phyloP scores from a whole-genome alignment of 305 asterid genomes.

The Rubia peregrina region DNA sequence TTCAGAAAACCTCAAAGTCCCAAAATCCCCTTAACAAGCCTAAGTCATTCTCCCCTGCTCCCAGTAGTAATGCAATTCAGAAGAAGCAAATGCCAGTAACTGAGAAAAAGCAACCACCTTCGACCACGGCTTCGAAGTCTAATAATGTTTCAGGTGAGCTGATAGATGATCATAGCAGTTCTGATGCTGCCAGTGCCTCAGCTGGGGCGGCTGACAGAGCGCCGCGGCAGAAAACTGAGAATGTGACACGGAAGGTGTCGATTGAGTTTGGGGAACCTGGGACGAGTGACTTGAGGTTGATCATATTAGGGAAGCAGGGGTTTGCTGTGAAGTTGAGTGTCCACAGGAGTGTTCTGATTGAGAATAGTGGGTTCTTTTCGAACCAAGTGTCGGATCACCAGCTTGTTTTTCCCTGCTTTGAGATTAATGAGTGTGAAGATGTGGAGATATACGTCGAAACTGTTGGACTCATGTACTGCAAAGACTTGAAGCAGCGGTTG shows the following conservation, averaged over 20 bases:
- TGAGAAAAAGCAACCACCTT: conserved; percentile 35
- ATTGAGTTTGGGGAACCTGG: conserved; percentile 95
- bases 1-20: conserved; percentile 57
- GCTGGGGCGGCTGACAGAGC: conserved; percentile 33
- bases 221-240: conserved; percentile 46
- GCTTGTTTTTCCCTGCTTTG: conserved; percentile 67
- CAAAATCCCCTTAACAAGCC: conserved; percentile 56
- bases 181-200: conserved; percentile 38
- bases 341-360: conserved; percentile 55
- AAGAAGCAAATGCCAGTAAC: conserved; percentile 38
- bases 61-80: conserved; percentile 26
- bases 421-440: conserved; percentile 84
- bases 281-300: conserved; percentile 73
- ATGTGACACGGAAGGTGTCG: conserved; percentile 58
- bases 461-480: conserved; percentile 84
- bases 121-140: conserved; percentile 24
- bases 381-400: conserved; percentile 42
- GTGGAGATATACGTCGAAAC: conserved; percentile 91
- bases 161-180: conserved; percentile 18
- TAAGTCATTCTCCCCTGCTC: conserved; percentile 35
- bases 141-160: conserved; percentile 34
- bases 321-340: conserved; percentile 81
- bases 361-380: conserved; percentile 60
- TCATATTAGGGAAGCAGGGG: conserved; percentile 73
- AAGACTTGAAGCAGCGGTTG: conserved; percentile 75